Base-by-base conservation (phyloP, 768 basidiomycete genomes). In the Pilatotrama ljubarskyi region DNA sequence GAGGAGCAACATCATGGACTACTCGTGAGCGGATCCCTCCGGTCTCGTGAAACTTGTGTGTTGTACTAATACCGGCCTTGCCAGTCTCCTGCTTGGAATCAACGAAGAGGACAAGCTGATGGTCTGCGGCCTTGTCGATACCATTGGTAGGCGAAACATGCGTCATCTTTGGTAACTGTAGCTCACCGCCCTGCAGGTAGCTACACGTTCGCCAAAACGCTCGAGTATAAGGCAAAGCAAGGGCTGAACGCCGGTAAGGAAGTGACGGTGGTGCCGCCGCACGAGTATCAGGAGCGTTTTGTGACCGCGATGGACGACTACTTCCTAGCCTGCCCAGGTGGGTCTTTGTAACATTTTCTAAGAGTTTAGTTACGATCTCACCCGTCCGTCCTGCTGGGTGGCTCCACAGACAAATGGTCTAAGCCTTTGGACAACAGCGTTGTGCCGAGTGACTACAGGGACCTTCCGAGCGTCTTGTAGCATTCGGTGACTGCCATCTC, bases 191-290 rank as follows among this genome's bases (percentile, higher is more conserved):
- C 17, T 13, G n/a, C 32, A 54, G 86, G 90, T 26, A 90, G 88
- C 66, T 94, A 88, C 72, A 91, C 89, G 0, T 87, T 93, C 63
- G 91, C 90, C 2, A 94, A 93, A 72, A 92, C 90, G 0, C 75
- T 94, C 7, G 91, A 94, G 72, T 91, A 91, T 67, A 89, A 91
- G 69, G 90, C 90, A 9, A 94, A 94, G 71, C 86, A 90, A 43
- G 85, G 84, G 5, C 76, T 93, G 13, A 84, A 84, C 46, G 76
- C 84, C 4, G 84, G 82, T 2, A 87, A 90, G 62, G 87, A 91
- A 35, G 84, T 90, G 9, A 93, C 91, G 0, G 87, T 93, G 14
- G 79, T 93, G 41, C 91, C 91, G 0, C 91, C 91, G 2, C 76
- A 82, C 3, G 90, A 92, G 69, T 93, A 93, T 68, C 84, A 88